A percentile compares a stretch with the other conserved stretches of the same genome.
Conservation (phyloP, 371 early-diverging fungal genomes). For the Mortierella sp. region DNA sequence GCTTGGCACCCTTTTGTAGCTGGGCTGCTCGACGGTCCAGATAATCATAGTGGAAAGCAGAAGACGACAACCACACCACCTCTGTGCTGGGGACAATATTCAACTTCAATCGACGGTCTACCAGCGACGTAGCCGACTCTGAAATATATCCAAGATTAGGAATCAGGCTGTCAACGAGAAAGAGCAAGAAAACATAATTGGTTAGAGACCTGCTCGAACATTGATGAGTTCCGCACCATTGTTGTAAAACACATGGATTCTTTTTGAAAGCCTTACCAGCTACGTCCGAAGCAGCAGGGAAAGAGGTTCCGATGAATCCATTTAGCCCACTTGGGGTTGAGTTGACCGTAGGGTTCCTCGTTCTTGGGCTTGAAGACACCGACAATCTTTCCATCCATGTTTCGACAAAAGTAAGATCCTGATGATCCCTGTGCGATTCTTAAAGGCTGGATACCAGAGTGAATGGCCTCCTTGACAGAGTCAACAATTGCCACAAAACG, state of each 20-base stretch:
- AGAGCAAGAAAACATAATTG: background rate
- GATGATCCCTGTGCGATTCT: constrained; percentile 86
- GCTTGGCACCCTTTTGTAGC: constrained; percentile 46
- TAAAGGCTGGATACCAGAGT: constrained; percentile 76
- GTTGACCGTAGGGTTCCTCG: constrained; percentile 93
- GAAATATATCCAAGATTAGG: constrained; percentile 92
- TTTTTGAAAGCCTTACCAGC: constrained; percentile 63
- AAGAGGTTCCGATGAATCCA: constrained; percentile 92
- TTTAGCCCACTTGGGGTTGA: constrained; percentile 96
- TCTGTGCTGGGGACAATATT: constrained; percentile 90
- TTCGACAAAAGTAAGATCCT: constrained; percentile 91
- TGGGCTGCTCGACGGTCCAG: constrained; percentile 66
- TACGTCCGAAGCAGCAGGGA: constrained; percentile 93
- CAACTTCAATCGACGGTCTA: constrained; percentile 84
- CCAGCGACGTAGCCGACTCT: constrained; percentile 87
- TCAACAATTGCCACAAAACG: constrained; percentile 77
- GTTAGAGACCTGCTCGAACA: background rate
- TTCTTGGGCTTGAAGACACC: constrained; percentile 96
- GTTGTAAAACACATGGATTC: background rate
- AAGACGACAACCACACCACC: constrained; percentile 79
- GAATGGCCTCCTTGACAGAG: constrained; percentile 81
- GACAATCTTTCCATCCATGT: constrained; percentile 79
- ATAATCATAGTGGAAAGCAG: constrained; percentile 85
- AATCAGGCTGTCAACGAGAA: constrained; percentile 67
- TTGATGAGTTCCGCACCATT: too few relatives aligned